Evolutionary conservation across 257 asterid genomes (phyloP), one percentile per base, ranked within the genome.

Genomic region (Penstemon barbatus): DNA sequence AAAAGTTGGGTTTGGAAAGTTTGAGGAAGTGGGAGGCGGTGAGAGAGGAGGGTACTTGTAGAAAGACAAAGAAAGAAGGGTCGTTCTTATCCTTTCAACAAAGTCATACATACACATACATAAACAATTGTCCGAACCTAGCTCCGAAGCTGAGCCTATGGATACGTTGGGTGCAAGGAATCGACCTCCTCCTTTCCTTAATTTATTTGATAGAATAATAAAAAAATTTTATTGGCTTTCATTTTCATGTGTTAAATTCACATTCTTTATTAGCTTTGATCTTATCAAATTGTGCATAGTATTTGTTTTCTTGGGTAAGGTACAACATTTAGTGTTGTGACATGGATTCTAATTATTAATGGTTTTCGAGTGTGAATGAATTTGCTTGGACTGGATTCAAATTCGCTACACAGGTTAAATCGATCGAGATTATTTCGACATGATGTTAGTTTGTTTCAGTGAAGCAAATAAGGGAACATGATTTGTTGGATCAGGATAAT

Each of bases 161-260:
- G 82, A 78, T 86, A 84, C 92, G 85, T 86, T 79, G 78, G 70
- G 40, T 63, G 84, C 89, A 86, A 88, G 96, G 88, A 85, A 88
- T 84, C 84, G 81, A 79, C 86, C 88, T 83, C 76, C 81, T 71
- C 75, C 86, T 77, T 78, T 83, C 87, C 78, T 85, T 87, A 63
- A 18, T 77, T 72, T 51, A 51, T 73, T 60, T 76, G 42, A 62
- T 38, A 40, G 70, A 59, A 37, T 39, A 40, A 44, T 15, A 59
- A 15, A 15, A 15, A 15, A 15, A 44, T 59, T 57, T 70, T 70
- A 45, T 71, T 62, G 61, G 65, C 78, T 81, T 81, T 78, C 83
- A 55, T 79, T 84, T 74, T 86, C 87, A 81, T 76, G 75, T 71
- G 83, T 68, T 82, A 62, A n/a, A 15, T 49, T 9, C 69, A 57